These are phyloP conservation scores for Trichoderma semiorbis DNA, from an alignment of 2,329 filamentous ascomycete species.

Conservation along the genomic window DNA sequence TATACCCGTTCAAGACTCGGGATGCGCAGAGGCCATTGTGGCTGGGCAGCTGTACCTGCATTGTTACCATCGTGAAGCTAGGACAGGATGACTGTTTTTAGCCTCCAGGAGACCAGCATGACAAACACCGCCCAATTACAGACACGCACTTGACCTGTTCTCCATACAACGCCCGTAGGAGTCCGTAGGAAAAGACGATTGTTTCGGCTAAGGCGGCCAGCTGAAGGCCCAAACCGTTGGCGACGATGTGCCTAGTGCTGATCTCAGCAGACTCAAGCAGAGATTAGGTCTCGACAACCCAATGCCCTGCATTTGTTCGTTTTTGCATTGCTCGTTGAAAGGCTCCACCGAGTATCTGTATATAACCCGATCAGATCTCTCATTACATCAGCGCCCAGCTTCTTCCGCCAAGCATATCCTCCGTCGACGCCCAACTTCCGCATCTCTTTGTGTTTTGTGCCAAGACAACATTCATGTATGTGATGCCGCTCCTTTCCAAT, in stretches of 20 bases:
- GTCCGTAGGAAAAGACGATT: background rate
- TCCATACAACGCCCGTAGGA: background rate
- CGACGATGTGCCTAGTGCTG: conserved; percentile 3
- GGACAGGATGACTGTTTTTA: conserved; percentile 10
- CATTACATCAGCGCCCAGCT: conserved; percentile 3
- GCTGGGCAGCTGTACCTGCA: conserved; percentile 2
- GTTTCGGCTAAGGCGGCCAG: conserved; percentile 14
- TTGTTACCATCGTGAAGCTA: background rate
- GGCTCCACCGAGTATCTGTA: background rate
- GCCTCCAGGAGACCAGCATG: background rate
- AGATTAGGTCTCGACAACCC: conserved; percentile 11
- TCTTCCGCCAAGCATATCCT: background rate
- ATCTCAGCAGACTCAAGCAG: background rate
- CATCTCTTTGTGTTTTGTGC: background rate
- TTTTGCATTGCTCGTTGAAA: background rate
- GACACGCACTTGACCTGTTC: background rate
- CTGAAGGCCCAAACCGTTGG: background rate
- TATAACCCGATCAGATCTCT: background rate
- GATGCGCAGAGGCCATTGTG: background rate
- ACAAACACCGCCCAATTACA: conserved; percentile 3
- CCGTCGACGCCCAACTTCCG: background rate
- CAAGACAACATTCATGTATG: background rate
- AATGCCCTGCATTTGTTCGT: background rate
- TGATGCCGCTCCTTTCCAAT: background rate
- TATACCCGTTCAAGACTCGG: background rate